These are phyloP conservation scores for Borovskyia barvae DNA, from an alignment of 208 protist species.

Conservation along the genomic window DNA sequence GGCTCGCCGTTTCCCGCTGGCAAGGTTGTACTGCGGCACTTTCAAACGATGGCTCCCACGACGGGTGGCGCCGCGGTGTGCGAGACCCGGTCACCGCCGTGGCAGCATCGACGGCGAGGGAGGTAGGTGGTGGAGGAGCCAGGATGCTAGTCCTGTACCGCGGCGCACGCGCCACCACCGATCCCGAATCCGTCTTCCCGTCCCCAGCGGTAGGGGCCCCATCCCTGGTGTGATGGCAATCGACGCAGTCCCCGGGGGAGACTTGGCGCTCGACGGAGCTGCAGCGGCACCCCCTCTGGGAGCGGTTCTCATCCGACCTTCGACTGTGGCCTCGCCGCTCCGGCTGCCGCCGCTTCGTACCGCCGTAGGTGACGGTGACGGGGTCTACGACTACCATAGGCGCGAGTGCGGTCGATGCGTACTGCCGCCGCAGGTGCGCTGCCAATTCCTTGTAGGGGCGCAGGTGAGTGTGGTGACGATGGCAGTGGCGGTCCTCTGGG, in stretches of 20 bases:
- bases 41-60: too few relatives aligned
- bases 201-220: too few relatives aligned
- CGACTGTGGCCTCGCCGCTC: not conserved
- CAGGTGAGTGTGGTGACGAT: not conserved
- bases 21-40: too few relatives aligned
- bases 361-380: constrained; percentile 6
- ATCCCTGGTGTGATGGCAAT: constrained; percentile 23
- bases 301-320: not conserved
- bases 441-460: constrained; percentile 11
- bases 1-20: not conserved
- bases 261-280: constrained; percentile 32
- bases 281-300: constrained; percentile 18
- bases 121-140: too few relatives aligned
- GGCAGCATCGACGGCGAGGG: too few relatives aligned
- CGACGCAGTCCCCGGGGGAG: constrained; percentile 35
- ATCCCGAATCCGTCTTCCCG: constrained; percentile 1
- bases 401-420: constrained; percentile 3
- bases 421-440: constrained; percentile 21
- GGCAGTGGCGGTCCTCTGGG: not conserved
- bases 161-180: too few relatives aligned
- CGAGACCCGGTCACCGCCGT: not conserved
- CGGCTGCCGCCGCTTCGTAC: not conserved
- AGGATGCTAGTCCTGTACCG: too few relatives aligned
- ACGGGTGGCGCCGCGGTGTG: not conserved
- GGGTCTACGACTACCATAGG: constrained; percentile 28